Conservation (phyloP, 1,139 yeast genomes). For the Protomyces gravidus region DNA sequence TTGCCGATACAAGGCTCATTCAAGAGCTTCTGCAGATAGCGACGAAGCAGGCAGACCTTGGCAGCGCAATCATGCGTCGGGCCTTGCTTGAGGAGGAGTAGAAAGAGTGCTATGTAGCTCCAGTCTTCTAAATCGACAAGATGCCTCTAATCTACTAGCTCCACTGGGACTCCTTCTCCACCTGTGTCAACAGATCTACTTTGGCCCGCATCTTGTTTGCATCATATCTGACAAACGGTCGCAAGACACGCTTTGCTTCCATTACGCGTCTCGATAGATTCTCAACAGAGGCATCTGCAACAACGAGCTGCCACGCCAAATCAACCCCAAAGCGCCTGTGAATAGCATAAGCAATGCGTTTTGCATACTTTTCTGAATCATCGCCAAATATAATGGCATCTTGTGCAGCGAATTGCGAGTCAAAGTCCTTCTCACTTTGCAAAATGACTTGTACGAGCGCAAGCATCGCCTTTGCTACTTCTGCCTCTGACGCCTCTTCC, state of each 20-base stretch:
- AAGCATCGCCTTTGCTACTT: slow-evolving; percentile 9
- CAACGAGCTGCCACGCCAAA: slow-evolving; percentile 21
- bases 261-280: slow-evolving; percentile 12
- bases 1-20: background rate
- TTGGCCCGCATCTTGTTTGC: no score
- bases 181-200: no score
- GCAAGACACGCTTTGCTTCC: slow-evolving; percentile 5
- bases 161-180: background rate
- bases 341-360: slow-evolving; percentile 20
- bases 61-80: background rate
- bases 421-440: slow-evolving; percentile 2
- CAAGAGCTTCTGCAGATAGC: background rate
- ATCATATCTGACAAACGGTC: slow-evolving; percentile 15
- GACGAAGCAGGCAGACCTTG: background rate
- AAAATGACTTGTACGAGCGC: slow-evolving; percentile 3
- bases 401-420: background rate
- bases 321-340: slow-evolving; percentile 15
- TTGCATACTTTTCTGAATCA: slow-evolving; percentile 17
- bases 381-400: slow-evolving; percentile 19
- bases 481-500: background rate
- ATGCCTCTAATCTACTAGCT: background rate
- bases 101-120: no score
- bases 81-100: background rate
- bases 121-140: no score
- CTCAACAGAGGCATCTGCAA: slow-evolving; percentile 14